phyloP scores from a whole-genome alignment of 148 eudicot genomes.

The Rhododendron simsii region DNA sequence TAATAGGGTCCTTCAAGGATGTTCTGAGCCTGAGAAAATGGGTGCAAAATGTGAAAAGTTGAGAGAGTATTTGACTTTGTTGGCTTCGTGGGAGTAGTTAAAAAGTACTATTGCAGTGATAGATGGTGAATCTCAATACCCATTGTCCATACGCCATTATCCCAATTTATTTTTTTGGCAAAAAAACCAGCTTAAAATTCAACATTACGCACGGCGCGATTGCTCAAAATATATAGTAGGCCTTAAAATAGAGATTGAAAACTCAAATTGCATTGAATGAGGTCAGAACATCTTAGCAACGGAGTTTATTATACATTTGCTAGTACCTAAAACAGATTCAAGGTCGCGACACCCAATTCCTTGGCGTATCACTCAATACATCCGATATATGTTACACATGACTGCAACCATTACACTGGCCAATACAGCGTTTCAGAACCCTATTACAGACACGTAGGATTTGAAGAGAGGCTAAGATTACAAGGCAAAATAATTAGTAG shows the following conservation, averaged over 20 bases:
- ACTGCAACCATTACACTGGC: background rate
- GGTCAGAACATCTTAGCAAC: background rate
- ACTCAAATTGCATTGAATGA: background rate
- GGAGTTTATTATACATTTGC: background rate
- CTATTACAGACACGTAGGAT: background rate
- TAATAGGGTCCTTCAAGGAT: too few relatives aligned
- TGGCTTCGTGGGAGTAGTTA: too few relatives aligned
- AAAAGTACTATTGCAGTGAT: too few relatives aligned
- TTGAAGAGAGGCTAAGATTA: background rate
- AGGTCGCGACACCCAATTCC: background rate
- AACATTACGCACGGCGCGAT: background rate
- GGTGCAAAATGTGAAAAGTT: too few relatives aligned
- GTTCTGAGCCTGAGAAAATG: too few relatives aligned
- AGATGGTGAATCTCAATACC: too few relatives aligned
- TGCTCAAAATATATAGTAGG: too few relatives aligned
- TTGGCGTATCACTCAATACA: background rate
- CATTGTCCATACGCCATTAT: too few relatives aligned
- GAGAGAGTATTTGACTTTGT: too few relatives aligned
- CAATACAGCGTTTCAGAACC: background rate
- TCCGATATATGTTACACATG: too few relatives aligned
- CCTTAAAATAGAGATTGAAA: background rate
- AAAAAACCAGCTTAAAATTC: background rate
- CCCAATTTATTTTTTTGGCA: background rate
- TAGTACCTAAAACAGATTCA: background rate
- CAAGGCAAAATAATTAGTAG: background rate